Conservation (phyloP, 1,284 basidiomycete species). For the Ustilago xerochloae region DNA sequence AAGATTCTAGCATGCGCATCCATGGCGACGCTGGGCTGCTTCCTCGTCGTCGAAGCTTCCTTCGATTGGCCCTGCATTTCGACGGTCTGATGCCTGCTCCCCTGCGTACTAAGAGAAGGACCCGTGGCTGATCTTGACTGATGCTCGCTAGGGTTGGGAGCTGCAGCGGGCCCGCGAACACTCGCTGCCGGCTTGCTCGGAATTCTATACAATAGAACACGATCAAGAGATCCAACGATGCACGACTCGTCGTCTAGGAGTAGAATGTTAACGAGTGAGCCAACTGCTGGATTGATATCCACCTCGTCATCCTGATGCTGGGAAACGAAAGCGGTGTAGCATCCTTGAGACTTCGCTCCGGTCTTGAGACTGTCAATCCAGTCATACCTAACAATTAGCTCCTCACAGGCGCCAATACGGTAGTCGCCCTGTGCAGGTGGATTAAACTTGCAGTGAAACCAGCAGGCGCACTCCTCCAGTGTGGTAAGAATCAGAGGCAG, state of each 20-base stretch:
- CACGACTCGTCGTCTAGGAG: conserved; percentile 1
- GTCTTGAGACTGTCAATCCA: conserved; percentile 4
- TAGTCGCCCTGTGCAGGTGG: not conserved
- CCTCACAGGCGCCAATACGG: not conserved
- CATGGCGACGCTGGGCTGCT: not conserved
- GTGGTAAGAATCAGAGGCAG: conserved; percentile 9
- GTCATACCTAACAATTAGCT: not conserved
- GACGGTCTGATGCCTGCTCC: not conserved
- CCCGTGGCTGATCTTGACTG: not conserved
- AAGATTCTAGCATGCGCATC: conserved; percentile 21
- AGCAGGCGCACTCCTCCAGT: conserved; percentile 17
- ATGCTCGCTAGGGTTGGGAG: not conserved
- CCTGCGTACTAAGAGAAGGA: not conserved
- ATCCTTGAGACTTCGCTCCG: not conserved
- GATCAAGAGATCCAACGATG: conserved; percentile 17
- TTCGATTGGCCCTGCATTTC: too few species aligned
- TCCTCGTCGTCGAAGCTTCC: not conserved
- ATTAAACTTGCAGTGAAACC: conserved; percentile 2
- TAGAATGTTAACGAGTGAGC: conserved; percentile 6
- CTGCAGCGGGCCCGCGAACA: not conserved
- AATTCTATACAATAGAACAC: not conserved
- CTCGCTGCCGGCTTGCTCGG: not conserved
- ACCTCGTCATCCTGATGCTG: not conserved
- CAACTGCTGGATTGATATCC: not conserved
- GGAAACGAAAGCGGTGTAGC: conserved; percentile 12